A percentile compares a stretch with the other conserved stretches of the same genome.
Conservation (phyloP, 805 yeast species). For the Scheffersomyces stipitis region DNA sequence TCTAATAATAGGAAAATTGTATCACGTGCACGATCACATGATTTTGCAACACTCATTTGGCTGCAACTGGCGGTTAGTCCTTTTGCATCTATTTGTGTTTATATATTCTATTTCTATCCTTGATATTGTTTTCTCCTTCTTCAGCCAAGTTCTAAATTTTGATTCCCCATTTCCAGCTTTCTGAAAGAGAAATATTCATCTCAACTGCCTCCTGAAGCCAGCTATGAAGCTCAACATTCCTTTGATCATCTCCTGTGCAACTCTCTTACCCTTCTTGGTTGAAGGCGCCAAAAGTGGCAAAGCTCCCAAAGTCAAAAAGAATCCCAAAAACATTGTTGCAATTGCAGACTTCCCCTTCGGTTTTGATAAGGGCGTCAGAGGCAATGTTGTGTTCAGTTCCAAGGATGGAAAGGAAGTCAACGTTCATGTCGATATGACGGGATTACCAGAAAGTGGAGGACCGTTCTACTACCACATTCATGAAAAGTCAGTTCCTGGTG, state of each 20-base stretch:
- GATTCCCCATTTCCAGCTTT: no score
- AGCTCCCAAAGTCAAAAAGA: conserved; percentile 52
- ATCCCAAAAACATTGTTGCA: conserved; percentile 52
- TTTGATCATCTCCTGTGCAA: conserved; percentile 2
- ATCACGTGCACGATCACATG: no score
- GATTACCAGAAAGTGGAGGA: conserved; percentile 65
- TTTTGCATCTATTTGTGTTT: no score
- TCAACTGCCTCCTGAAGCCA: no score
- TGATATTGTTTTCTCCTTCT: no score
- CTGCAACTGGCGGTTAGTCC: no score
- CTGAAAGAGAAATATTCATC: no score
- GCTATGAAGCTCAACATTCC: conserved; percentile 1
- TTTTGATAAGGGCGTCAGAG: conserved; percentile 30
- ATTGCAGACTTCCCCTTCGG: conserved; percentile 57
- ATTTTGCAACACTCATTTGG: no score
- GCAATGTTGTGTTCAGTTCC: conserved; percentile 56
- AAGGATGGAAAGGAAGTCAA: conserved; percentile 57
- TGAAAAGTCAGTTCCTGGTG: conserved; percentile 50
- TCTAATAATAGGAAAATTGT: no score
- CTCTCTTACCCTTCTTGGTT: conserved; percentile 1
- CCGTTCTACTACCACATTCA: conserved; percentile 73
- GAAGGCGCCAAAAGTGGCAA: conserved; percentile 44
- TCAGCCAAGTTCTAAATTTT: no score
- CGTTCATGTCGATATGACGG: conserved; percentile 70
- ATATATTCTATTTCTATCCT: no score